Conservation (phyloP, 2,329 filamentous ascomycete genomes). For the Penicillium hesseltinei region DNA sequence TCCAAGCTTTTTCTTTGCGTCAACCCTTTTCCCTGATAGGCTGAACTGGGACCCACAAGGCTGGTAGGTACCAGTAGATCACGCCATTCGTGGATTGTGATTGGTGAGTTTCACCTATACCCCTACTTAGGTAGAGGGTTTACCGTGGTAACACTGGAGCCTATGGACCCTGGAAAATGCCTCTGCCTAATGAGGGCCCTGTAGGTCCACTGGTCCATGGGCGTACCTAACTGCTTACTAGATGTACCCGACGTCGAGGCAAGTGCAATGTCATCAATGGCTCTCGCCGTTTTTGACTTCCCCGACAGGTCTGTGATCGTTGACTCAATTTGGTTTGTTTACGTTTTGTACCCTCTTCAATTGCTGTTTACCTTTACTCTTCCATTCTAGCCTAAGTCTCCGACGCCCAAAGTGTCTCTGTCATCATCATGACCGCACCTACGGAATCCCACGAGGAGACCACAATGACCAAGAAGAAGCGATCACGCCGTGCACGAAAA, state of each 20-base stretch:
- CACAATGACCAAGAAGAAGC: constrained; percentile 13
- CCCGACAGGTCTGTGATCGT: neutral
- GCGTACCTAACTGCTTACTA: too few relatives aligned
- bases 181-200: neutral
- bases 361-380: neutral
- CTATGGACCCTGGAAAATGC: neutral
- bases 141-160: neutral
- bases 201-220: too few relatives aligned
- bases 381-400: neutral
- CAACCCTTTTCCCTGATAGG: neutral
- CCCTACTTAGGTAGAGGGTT: neutral
- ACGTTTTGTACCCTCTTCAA: neutral
- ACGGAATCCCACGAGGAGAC: neutral
- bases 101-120: neutral
- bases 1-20: neutral
- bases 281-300: neutral
- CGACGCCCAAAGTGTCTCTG: neutral
- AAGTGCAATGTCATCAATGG: neutral
- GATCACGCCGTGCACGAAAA: constrained; percentile 11
- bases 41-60: neutral
- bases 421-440: neutral
- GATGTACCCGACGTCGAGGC: neutral
- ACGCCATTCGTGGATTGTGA: neutral
- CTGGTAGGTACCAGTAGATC: neutral
- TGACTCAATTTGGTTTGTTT: neutral